These are phyloP conservation scores for Euptelea pleiosperma DNA, from an alignment of 164 flowering plant species.

Conservation along the genomic window DNA sequence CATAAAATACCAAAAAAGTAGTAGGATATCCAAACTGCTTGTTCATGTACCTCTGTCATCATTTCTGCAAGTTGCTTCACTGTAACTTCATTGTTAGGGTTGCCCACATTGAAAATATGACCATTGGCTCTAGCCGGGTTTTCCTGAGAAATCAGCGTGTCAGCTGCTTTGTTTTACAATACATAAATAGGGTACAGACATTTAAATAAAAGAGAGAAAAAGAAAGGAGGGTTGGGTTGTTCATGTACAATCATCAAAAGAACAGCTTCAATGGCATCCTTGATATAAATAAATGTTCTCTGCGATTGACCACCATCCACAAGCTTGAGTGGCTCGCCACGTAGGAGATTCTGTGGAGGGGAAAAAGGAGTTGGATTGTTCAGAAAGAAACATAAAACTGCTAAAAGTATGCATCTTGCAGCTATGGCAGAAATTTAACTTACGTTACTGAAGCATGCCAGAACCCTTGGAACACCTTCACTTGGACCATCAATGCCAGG, in stretches of 20 bases:
- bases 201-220: not conserved
- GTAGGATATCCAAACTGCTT: not conserved
- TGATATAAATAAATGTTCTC: slow-evolving; percentile 54
- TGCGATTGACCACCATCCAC: slow-evolving; percentile 65
- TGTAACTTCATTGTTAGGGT: slow-evolving; percentile 30
- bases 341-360: slow-evolving; percentile 47
- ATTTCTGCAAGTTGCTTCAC: slow-evolving; percentile 31
- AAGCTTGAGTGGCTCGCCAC: slow-evolving; percentile 56
- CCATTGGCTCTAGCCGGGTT: slow-evolving; percentile 26
- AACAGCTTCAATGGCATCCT: slow-evolving; percentile 67
- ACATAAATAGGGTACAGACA: not conserved
- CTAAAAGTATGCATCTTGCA: not conserved
- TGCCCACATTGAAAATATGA: slow-evolving; percentile 32
- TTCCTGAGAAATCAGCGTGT: slow-evolving; percentile 20
- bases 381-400: not conserved
- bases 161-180: not conserved
- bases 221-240: not conserved
- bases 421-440: slow-evolving; percentile 1
- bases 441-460: slow-evolving; percentile 67
- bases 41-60: slow-evolving; percentile 25
- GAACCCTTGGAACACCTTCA: slow-evolving; percentile 64
- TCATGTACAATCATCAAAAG: slow-evolving; percentile 50
- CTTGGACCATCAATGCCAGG: slow-evolving; percentile 66
- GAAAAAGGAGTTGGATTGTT: not conserved
- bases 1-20: not conserved